These are phyloP conservation scores for Lactifluus subvellereus DNA, from an alignment of 768 basidiomycete species.

Conservation along the genomic window DNA sequence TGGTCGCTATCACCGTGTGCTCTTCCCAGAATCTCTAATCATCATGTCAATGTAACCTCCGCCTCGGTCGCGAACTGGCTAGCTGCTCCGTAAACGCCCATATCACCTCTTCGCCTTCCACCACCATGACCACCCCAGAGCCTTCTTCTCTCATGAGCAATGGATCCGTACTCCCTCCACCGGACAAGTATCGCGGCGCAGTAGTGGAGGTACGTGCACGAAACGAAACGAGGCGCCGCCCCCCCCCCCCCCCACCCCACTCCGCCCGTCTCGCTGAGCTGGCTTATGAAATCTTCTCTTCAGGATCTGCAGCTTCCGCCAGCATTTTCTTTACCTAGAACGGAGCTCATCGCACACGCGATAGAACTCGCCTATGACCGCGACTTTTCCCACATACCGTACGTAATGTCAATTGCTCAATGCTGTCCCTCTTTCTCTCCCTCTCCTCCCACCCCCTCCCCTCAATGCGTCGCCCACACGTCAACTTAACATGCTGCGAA, in stretches of 20 bases:
- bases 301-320: slow-evolving; percentile 81
- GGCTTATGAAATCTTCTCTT: not conserved
- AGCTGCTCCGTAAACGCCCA: not conserved
- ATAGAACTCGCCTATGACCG: slow-evolving; percentile 88
- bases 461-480: not conserved
- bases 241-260: not conserved
- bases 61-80: slow-evolving; percentile 12
- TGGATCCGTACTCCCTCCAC: not conserved
- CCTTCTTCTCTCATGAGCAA: not conserved
- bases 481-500: not conserved
- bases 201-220: slow-evolving; percentile 68
- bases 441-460: too few relatives aligned
- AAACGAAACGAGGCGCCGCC: not conserved
- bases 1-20: too few relatives aligned
- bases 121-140: slow-evolving; percentile 13
- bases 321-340: slow-evolving; percentile 72
- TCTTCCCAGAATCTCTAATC: too few relatives aligned
- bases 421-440: too few relatives aligned
- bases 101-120: not conserved
- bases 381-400: slow-evolving; percentile 95
- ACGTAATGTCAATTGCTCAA: slow-evolving; percentile 23
- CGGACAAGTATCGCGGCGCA: slow-evolving; percentile 78
- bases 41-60: slow-evolving; percentile 9
- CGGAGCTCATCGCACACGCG: slow-evolving; percentile 66
- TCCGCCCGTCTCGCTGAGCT: slow-evolving; percentile 3